phyloP scores from a whole-genome alignment of 2,329 filamentous ascomycete genomes.

The Xylaria sp. region DNA sequence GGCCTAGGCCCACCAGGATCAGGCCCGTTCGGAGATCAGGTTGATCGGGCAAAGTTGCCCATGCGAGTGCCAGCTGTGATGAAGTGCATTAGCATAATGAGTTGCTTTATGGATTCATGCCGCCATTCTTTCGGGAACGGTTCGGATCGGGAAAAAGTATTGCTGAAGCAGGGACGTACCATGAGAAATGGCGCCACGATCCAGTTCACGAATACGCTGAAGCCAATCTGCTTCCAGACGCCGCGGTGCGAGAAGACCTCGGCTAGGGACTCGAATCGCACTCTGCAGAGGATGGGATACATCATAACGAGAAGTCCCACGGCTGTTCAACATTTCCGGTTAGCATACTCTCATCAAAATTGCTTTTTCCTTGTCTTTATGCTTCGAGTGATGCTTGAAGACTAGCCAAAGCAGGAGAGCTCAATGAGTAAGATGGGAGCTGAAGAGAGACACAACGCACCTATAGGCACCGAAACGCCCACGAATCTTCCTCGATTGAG shows the following conservation, averaged over 20 bases:
- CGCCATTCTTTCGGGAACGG: neutral
- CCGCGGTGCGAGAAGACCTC: conserved; percentile 53
- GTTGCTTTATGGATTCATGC: neutral
- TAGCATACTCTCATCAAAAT: neutral
- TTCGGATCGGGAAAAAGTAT: no score
- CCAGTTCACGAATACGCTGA: conserved; percentile 78
- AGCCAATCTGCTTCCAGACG: conserved; percentile 73
- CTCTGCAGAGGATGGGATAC: conserved; percentile 88
- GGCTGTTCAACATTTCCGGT: conserved; percentile 42
- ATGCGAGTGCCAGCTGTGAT: conserved; percentile 56
- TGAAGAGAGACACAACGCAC: conserved; percentile 13
- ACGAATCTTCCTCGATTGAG: conserved; percentile 69
- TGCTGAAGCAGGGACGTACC: conserved; percentile 42
- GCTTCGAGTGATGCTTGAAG: neutral
- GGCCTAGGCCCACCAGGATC: conserved; percentile 75
- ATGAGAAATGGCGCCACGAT: conserved; percentile 76
- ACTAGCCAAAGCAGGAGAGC: neutral
- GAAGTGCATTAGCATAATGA: neutral
- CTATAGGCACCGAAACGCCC: conserved; percentile 37
- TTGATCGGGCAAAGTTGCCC: conserved; percentile 61
- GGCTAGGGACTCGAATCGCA: conserved; percentile 71
- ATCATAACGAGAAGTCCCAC: conserved; percentile 85
- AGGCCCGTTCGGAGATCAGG: conserved; percentile 57
- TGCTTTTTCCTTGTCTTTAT: neutral
- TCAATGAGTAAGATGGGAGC: neutral